phyloP scores from a whole-genome alignment of 2,329 filamentous ascomycete species.

The Aspergillus floridensis region DNA sequence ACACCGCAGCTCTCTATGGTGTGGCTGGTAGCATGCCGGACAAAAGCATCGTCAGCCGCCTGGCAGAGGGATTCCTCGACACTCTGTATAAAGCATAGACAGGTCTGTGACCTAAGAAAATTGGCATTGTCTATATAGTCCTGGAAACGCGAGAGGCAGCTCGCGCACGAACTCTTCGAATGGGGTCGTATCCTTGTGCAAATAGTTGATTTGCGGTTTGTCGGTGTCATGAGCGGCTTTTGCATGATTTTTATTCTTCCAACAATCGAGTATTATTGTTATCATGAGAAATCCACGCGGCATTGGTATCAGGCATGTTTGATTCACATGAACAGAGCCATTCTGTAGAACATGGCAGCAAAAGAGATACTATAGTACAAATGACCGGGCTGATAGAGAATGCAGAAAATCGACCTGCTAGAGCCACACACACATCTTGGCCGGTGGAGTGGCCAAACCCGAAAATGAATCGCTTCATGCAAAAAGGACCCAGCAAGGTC shows the following conservation, averaged over 20 bases:
- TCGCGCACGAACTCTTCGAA: neutral
- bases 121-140: slow-evolving; percentile 13
- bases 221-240: slow-evolving; percentile 2
- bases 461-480: slow-evolving; percentile 20
- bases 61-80: slow-evolving; percentile 89
- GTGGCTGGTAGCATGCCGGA: slow-evolving; percentile 93
- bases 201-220: slow-evolving; percentile 15
- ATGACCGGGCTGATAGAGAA: neutral
- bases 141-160: slow-evolving; percentile 2
- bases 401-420: neutral
- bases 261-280: neutral
- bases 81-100: slow-evolving; percentile 79
- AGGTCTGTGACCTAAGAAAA: neutral
- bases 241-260: neutral
- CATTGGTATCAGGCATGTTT: neutral
- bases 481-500: neutral
- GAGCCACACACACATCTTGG: neutral
- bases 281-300: neutral
- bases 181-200: slow-evolving; percentile 1
- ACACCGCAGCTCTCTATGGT: slow-evolving; percentile 86
- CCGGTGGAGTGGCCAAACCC: neutral
- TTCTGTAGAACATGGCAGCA: neutral
- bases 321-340: neutral
- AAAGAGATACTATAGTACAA: slow-evolving; percentile 13
- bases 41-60: slow-evolving; percentile 87